Evolutionary conservation across 768 basidiomycete species (phyloP), one percentile per base, ranked within the genome.

Genomic region (Trametes cingulata): DNA sequence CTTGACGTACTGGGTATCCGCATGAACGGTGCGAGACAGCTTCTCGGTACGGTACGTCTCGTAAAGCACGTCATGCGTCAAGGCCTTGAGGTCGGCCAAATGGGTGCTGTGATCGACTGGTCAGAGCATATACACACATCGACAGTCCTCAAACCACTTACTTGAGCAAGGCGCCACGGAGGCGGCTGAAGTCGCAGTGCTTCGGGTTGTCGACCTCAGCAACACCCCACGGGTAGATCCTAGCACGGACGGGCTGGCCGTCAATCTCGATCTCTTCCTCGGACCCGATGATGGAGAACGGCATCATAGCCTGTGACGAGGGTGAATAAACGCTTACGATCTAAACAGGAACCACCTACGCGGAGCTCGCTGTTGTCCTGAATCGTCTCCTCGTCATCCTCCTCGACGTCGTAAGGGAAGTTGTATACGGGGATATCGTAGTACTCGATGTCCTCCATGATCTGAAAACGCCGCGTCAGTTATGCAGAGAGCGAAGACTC

Each of bases 401-500:
- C 97, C 74, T 99, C 97, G 7, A 96, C 88, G 67, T 98, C 97
- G 73, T 98, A 99, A 0, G 97, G 97, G 83, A 99, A 99, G 79
- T 98, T 98, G 82, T 98, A 98, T 40, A 98, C 90, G 5, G 97
- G 97, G 67, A 99, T 98, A 65, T 90, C 89, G 70, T 98, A 98
- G 79, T 98, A 85, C 69, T 98, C 96, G 67, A 99, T 99, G 72
- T 99, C 97, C 75, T 99, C 96, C 96, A 98, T 99, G 69, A 99
- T 87, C 95, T 97, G 65, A 46, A 9, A 20, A 4, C 29, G 66
- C n/a, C n/a, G 10, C 65, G 58, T 57, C n/a, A 49, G 13, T 48
- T 59, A 58, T 5, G 41, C 35, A n/a, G n/a, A n/a, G n/a, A n/a
- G n/a, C 25, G 42, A 17, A 10, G 22, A 33, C 39, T 25, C 43